Conservation (phyloP, 2,329 filamentous ascomycete genomes). For the Escovopsis sp. region DNA sequence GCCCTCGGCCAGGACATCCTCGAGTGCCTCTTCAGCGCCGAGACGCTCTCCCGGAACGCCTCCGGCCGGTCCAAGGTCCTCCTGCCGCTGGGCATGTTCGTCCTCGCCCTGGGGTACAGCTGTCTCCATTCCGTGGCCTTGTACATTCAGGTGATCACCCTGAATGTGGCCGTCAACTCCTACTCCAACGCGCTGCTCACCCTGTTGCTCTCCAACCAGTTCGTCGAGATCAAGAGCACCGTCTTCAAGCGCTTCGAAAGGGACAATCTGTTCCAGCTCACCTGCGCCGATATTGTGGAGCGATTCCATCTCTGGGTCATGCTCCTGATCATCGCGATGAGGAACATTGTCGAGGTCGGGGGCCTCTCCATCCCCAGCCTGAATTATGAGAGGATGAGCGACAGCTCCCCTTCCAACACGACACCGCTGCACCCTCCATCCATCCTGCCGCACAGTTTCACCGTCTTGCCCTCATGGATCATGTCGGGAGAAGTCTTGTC, state of each 20-base stretch:
- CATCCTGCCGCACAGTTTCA: constrained; percentile 83
- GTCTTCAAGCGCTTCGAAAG: constrained; percentile 99
- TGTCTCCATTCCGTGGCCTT: constrained; percentile 74
- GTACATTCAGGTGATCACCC: constrained; percentile 94
- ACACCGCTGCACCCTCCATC: constrained; percentile 52
- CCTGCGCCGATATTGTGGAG: constrained; percentile 92
- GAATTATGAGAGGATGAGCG: constrained; percentile 30
- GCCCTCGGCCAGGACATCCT: constrained; percentile 91
- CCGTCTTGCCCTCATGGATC: constrained; percentile 66
- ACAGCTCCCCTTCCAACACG: constrained; percentile 33
- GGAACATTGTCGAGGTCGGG: constrained; percentile 92
- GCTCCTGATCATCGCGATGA: constrained; percentile 86
- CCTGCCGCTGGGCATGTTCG: constrained; percentile 79
- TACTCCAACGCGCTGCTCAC: constrained; percentile 94
- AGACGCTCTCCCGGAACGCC: constrained; percentile 76
- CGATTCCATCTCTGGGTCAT: constrained; percentile 97
- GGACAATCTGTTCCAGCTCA: constrained; percentile 91
- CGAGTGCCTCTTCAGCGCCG: constrained; percentile 86
- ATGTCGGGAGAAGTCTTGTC: constrained; percentile 73
- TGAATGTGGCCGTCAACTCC: constrained; percentile 96
- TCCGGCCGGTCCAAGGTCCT: constrained; percentile 85
- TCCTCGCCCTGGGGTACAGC: constrained; percentile 76
- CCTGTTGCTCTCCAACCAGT: constrained; percentile 88
- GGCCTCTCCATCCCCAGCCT: constrained; percentile 53
- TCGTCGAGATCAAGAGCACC: constrained; percentile 95